Conservation (phyloP, 768 basidiomycete species). For the Boletus rubescentipes region DNA sequence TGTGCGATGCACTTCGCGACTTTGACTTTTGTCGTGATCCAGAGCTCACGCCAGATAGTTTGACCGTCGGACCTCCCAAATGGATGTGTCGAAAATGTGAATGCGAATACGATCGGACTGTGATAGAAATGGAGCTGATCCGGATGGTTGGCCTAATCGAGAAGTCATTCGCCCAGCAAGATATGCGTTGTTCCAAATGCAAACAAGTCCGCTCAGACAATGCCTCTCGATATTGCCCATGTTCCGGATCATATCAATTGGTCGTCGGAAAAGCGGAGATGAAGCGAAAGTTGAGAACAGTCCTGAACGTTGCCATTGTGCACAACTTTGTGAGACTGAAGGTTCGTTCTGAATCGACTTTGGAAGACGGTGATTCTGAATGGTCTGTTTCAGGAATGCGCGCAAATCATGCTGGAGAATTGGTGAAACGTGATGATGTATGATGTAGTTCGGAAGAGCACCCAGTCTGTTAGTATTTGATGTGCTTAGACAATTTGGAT, state of each 20-base stretch:
- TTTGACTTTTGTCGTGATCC: conserved; percentile 96
- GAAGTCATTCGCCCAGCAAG: conserved; percentile 81
- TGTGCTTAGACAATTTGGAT: background rate
- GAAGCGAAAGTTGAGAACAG: conserved; percentile 70
- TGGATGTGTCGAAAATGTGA: conserved; percentile 76
- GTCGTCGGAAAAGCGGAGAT: conserved; percentile 72
- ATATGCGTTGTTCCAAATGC: conserved; percentile 86
- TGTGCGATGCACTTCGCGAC: conserved; percentile 82
- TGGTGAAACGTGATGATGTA: conserved; percentile 30
- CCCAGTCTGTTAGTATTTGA: background rate
- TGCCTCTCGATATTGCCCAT: conserved; percentile 79
- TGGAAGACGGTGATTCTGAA: background rate
- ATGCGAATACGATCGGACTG: conserved; percentile 83
- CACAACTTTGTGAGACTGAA: conserved; percentile 68
- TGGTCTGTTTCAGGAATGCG: conserved; percentile 34
- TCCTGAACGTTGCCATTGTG: conserved; percentile 78
- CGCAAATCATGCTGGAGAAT: conserved; percentile 37
- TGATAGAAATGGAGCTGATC: conserved; percentile 86
- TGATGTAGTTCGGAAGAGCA: background rate
- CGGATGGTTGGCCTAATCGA: conserved; percentile 70
- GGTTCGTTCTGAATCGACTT: conserved; percentile 39
- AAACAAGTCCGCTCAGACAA: conserved; percentile 90
- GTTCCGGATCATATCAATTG: conserved; percentile 81
- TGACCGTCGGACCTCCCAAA: conserved; percentile 46
- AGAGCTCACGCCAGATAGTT: conserved; percentile 65